Evolutionary conservation across 2,329 filamentous ascomycete genomes (phyloP).

Genomic region (Decorospora gaudefroyi): DNA sequence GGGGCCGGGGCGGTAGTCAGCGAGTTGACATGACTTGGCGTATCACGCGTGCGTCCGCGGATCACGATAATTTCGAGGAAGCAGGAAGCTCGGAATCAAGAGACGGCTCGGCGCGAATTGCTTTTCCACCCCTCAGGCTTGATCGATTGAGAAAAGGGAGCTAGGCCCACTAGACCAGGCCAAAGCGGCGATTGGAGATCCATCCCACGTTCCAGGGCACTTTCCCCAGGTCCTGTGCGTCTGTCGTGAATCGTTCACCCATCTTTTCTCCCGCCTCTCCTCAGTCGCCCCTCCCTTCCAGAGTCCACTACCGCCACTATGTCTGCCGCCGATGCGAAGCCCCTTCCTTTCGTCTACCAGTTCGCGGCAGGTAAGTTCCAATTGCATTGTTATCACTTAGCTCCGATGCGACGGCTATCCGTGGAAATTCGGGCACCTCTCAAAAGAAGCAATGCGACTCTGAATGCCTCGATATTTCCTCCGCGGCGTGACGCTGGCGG

Average conservation of each 20-base stretch:
- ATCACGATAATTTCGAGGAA: neutral
- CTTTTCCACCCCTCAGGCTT: conserved; percentile 16
- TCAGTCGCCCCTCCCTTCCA: conserved; percentile 12
- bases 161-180: conserved; percentile 26
- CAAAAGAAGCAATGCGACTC: conserved; percentile 6
- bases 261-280: conserved; percentile 14
- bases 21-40: conserved; percentile 9
- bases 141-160: conserved; percentile 26
- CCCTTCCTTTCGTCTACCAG: conserved; percentile 90
- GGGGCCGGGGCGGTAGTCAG: conserved; percentile 4
- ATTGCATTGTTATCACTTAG: conserved; percentile 33
- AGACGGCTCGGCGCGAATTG: conserved; percentile 10
- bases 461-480: neutral
- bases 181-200: conserved; percentile 16
- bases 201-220: conserved; percentile 34
- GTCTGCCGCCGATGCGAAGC: conserved; percentile 62
- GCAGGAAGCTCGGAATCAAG: conserved; percentile 1
- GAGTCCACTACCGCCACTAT: conserved; percentile 42
- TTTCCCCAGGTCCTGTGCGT: conserved; percentile 38
- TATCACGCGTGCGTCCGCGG: neutral
- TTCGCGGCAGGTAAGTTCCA: conserved; percentile 78
- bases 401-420: conserved; percentile 20
- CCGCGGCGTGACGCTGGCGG: neutral
- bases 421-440: conserved; percentile 5
- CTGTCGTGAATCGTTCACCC: conserved; percentile 16